These are phyloP conservation scores for Wickerhamiella kurtzmanii DNA, from an alignment of 805 yeast genomes.

Conservation along the genomic window DNA sequence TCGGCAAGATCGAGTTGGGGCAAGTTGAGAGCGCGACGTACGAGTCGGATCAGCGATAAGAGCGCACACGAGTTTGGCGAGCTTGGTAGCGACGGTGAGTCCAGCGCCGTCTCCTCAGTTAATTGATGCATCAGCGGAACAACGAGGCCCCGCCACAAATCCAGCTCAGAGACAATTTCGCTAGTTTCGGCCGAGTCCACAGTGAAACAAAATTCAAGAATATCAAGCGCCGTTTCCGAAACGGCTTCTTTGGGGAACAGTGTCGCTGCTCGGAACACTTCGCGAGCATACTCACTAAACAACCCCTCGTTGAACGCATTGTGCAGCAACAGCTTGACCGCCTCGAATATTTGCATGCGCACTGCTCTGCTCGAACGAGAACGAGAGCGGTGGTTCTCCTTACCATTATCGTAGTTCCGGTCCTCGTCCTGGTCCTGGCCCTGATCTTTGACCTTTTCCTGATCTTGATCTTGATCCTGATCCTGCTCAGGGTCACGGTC, in stretches of 20 bases:
- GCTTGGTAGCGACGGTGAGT: not conserved
- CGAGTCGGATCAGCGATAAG: not conserved
- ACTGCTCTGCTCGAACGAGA: not conserved
- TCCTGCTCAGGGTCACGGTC: no score
- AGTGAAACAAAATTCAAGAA: not conserved
- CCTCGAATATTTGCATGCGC: constrained; percentile 57
- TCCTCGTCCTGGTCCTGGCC: no score
- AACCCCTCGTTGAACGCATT: constrained; percentile 44
- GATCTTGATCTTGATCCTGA: no score
- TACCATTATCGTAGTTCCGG: no score
- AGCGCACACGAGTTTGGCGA: not conserved
- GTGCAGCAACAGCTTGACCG: constrained; percentile 60
- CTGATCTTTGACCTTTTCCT: no score
- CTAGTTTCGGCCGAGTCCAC: not conserved
- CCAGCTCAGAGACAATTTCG: not conserved
- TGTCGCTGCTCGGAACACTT: constrained; percentile 23
- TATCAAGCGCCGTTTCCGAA: constrained; percentile 15
- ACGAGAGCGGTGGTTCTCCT: no score
- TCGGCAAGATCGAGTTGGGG: not conserved
- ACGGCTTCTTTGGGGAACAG: constrained; percentile 29
- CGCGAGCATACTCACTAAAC: constrained; percentile 28
- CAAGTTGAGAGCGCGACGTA: not conserved
- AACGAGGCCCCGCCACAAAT: not conserved
- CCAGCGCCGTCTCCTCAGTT: no score
- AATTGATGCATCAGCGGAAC: not conserved